Conservation (phyloP, 2,329 filamentous ascomycete species). For the Beauveria australis region DNA sequence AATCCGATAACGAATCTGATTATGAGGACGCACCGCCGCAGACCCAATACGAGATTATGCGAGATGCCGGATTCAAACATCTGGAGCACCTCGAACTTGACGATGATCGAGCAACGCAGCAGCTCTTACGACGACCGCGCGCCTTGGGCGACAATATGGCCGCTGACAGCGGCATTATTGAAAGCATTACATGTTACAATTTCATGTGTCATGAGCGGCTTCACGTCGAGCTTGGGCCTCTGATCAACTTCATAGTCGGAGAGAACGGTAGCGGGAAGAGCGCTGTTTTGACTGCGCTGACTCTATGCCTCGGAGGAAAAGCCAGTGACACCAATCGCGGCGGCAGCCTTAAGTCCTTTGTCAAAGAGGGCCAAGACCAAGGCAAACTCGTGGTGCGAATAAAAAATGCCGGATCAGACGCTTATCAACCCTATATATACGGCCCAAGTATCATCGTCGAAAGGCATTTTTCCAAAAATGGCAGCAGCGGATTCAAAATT, state of each 20-base stretch:
- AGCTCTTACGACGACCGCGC: conserved; percentile 42
- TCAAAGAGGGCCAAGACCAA: conserved; percentile 78
- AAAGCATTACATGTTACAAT: conserved; percentile 78
- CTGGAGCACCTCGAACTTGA: conserved; percentile 48
- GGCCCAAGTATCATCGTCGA: conserved; percentile 86
- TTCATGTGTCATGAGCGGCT: conserved; percentile 94
- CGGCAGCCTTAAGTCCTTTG: conserved; percentile 78
- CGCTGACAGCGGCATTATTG: conserved; percentile 78
- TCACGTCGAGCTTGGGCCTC: conserved; percentile 74
- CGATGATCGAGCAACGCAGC: conserved; percentile 57
- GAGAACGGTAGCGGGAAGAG: conserved; percentile 98
- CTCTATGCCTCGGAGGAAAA: conserved; percentile 89
- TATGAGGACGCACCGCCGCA: conserved; percentile 32
- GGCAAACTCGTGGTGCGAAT: conserved; percentile 73
- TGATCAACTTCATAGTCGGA: conserved; percentile 97
- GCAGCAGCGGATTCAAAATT: conserved; percentile 76
- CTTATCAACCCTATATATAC: conserved; percentile 75
- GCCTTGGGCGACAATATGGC: conserved; percentile 59
- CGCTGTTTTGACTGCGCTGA: conserved; percentile 86
- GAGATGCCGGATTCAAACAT: conserved; percentile 52
- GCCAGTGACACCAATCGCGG: conserved; percentile 89
- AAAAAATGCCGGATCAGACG: conserved; percentile 81
- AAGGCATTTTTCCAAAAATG: conserved; percentile 70
- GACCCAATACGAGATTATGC: conserved; percentile 54
- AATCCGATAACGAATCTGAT: conserved; percentile 24